Conservation (phyloP, 768 basidiomycete genomes). For the Pulveroboletus sp. region DNA sequence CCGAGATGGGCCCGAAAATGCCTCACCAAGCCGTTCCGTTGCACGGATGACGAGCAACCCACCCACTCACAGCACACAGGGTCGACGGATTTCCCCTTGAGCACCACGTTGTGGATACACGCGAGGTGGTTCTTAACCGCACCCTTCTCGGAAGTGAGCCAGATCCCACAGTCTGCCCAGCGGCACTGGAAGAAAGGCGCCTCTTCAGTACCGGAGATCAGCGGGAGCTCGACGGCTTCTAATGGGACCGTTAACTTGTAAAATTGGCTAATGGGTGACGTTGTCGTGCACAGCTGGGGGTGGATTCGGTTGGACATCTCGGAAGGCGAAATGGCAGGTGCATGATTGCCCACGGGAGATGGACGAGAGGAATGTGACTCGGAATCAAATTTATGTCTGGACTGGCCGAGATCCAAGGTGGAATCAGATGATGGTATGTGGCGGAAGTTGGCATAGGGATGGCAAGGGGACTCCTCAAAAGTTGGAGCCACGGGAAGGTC, state of each 20-base stretch:
- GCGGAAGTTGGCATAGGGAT: neutral
- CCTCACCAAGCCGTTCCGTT: slow-evolving; percentile 9
- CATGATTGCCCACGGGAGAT: neutral
- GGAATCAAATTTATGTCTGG: neutral
- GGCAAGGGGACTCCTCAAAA: neutral
- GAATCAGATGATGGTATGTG: neutral
- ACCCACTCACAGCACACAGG: slow-evolving; percentile 9
- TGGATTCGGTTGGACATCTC: neutral
- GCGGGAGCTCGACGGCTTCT: slow-evolving; percentile 7
- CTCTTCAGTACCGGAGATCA: neutral
- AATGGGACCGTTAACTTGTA: slow-evolving; percentile 5
- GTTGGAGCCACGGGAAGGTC: neutral
- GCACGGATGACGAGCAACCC: slow-evolving; percentile 4
- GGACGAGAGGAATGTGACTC: neutral
- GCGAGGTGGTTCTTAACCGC: slow-evolving; percentile 12
- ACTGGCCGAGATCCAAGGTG: neutral
- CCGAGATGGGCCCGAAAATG: slow-evolving; percentile 16
- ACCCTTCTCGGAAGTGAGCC: slow-evolving; percentile 18
- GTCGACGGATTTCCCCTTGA: neutral
- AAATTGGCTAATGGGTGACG: neutral
- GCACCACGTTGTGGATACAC: slow-evolving; percentile 5
- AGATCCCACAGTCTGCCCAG: slow-evolving; percentile 13
- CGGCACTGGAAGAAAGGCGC: slow-evolving; percentile 15
- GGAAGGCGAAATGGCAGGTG: neutral
- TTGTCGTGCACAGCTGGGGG: neutral